Evolutionary conservation across 2,329 filamentous ascomycete genomes (phyloP), one percentile per base, ranked within the genome.

Genomic region (Fusarium sambucinum): DNA sequence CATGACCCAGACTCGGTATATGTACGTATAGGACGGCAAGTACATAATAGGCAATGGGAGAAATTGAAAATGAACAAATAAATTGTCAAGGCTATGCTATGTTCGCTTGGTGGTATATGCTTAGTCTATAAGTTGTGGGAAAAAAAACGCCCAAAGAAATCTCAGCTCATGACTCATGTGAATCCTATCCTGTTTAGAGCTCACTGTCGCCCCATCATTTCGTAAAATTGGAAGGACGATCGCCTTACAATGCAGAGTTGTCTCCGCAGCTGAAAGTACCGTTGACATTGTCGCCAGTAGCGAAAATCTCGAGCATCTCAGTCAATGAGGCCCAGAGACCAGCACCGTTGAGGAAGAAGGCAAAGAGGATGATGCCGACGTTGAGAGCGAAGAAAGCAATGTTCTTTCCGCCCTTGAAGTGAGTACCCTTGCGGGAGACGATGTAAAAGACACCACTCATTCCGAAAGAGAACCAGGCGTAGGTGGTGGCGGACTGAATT

Each of bases 391-490:
- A 67, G 9, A 68, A 42, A 2, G 32, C 14, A 5, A 67, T 75
- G 47, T 51, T 51, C 47, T 51, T 51, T 14, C 9, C 47, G 6
- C 23, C n/a, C 23, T 51, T 19, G 10, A 40, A 51, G 47, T 51
- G 47, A 1, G 11, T n/a, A 2, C 5, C 23, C 23, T 40, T 51
- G 23, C 13, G 17, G 13, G 47, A 51, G 6, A 51, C 23, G 6
- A 51, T 27, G 50, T 61, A 70, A 17, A 72, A 55, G 7, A 64
- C 27, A 37, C 46, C 55, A 12, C 63, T 63, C 27, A 71, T 46
- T 19, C 70, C 67, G 16, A 68, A 72, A 0, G 66, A 68, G 41
- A 70, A 72, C 70, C 70, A 72, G 11, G 69, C 63, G 23, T 68
- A 67, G 9, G 66, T 69, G 1, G 68, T 71, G 2, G 70, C 68